Percentiles rank a stretch among this genome's conserved stretches.
These are phyloP conservation scores for Delonix regia DNA, from an alignment of 306 rosid species.

Conservation along the genomic window DNA sequence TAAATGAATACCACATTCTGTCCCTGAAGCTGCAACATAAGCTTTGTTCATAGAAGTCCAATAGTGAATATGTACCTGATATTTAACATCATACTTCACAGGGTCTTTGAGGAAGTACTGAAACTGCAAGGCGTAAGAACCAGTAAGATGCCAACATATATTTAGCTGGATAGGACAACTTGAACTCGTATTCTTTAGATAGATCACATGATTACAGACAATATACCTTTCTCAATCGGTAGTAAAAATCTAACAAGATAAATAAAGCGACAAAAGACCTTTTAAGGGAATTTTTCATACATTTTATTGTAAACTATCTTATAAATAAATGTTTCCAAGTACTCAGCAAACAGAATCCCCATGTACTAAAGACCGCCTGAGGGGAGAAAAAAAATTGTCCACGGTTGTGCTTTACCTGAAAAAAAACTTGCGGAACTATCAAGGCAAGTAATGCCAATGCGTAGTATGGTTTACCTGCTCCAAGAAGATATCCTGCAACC, in stretches of 20 bases:
- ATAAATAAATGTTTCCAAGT: not conserved
- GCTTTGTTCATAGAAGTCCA: not conserved
- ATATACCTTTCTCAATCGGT: not conserved
- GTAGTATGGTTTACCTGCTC: slow-evolving; percentile 85
- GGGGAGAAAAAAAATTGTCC: not conserved
- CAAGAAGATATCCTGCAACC: slow-evolving; percentile 82
- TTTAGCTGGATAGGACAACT: not conserved
- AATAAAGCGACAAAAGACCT: not conserved
- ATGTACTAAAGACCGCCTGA: not conserved
- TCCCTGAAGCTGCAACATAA: not conserved
- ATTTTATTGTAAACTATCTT: not conserved
- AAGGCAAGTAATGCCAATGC: slow-evolving; percentile 85
- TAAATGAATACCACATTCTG: not conserved
- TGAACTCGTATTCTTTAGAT: not conserved
- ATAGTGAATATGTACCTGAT: slow-evolving; percentile 45
- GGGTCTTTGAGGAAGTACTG: slow-evolving; percentile 59
- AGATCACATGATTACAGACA: slow-evolving; percentile 3
- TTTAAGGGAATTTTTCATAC: not conserved
- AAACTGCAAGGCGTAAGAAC: slow-evolving; percentile 42
- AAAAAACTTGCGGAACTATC: slow-evolving; percentile 80
- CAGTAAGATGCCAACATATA: slow-evolving; percentile 16
- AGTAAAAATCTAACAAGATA: not conserved
- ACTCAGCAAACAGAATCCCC: not conserved
- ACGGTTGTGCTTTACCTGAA: slow-evolving; percentile 63
- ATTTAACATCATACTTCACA: slow-evolving; percentile 57